Evolutionary conservation across 106 monocot species (phyloP), one percentile per base, ranked within the genome.

Genomic region (Dendrobium chrysotoxum): DNA sequence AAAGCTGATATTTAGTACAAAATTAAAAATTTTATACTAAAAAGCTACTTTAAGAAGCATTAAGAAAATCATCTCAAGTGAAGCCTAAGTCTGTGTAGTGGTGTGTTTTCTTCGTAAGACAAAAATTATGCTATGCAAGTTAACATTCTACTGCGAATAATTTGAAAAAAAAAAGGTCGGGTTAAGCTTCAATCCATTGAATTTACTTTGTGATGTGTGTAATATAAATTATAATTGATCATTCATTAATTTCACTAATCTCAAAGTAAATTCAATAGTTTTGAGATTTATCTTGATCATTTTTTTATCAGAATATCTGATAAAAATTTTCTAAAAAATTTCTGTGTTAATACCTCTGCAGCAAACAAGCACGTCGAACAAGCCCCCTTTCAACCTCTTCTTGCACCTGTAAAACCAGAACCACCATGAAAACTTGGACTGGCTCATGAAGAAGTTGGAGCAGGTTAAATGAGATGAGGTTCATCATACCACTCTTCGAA

Each of bases 401-500:
- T 4, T 50, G 44, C 47, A 76, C 76, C 76, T 76, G 18, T 28
- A 28, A 76, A 46, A 28, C 2, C 76, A 40, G 50, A 76, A 26
- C 15, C 1, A 47, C 12, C 15, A 45, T 46, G 26, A 76, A 75
- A 18, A 9, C 40, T 47, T 3, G 15, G 2, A 26, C 21, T 42
- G 2, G 17, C 39, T 20, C 21, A 0, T 4, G 31, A 28, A 35
- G 70, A 25, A 3, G 16, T 4, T 70, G 28, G 70, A 35, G 16
- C 39, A 18, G 17, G 38, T 40, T 40, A 74, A 42, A 41, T 21
- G 41, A 42, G 0, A 41, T 20, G 39, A 23, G 18, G 17, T 20
- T 41, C 41, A 40, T 25, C 47, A 45, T 76, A 76, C 76, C 76
- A 76, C 76, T 76, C 25, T 76, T 40, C 76, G 47, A 25, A 76